Evolutionary conservation across 768 basidiomycete genomes (phyloP), one percentile per base, ranked within the genome.

Genomic region (Serendipita sp.): DNA sequence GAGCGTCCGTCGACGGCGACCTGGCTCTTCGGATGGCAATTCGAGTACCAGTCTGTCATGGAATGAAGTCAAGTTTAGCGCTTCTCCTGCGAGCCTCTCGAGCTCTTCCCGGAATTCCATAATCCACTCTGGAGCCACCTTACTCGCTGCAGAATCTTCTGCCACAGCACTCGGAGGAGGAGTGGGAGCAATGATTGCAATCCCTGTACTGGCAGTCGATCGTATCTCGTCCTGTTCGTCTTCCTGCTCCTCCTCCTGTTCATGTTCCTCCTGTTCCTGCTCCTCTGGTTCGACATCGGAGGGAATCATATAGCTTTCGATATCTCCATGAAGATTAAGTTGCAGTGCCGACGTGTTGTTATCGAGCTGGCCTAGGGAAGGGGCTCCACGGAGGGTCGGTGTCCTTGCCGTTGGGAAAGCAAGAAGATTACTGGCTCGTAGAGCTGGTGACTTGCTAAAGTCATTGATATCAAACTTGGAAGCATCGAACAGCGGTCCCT

Each of bases 11-110:
- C 53, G 53, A 28, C 17, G 26, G n/a, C 45, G 7, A 13, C 53
- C 53, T 26, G 24, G 53, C 13, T 2, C 53, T 31, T 58, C 53
- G 0, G 20, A 17, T 4, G 53, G 53, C 22, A 58, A 31, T 34
- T 58, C 53, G 17, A 58, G 53, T 9, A 58, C 53, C 11, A 58
- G 53, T 31, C 53, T 58, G 30, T 28, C 24, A n/a, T 4, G 11
- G 17, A 58, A 33, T n/a, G 53, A 58, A 58, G 53, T 58, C 24
- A 58, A 13, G 53, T 34, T 58, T 58, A 58, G 53, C 24, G 53
- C 53, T 33, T 58, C 26, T 31, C 53, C 53, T 11, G 53, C 53
- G 13, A 58, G 53, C 53, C 31, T 34, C 33, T 58, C 53, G 11
- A 58, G 33, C 31, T 58, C 53, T 33, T 58, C 53, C 17, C 53